phyloP scores from a whole-genome alignment of 768 basidiomycete species.

The Leccinellum luteum region DNA sequence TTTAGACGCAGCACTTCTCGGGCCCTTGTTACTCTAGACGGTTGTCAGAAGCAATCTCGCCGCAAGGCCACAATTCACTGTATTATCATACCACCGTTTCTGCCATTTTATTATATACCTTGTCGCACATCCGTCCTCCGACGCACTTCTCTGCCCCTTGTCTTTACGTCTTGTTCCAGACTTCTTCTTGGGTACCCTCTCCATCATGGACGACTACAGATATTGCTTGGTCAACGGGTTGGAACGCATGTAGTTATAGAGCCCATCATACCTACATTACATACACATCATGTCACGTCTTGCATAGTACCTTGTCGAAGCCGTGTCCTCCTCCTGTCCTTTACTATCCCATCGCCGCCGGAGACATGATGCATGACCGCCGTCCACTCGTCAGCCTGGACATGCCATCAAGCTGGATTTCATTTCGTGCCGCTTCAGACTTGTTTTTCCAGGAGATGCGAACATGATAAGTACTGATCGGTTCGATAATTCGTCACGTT shows the following conservation, averaged over 20 bases:
- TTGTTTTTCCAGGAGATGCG: constrained; percentile 11
- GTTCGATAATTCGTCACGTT: constrained; percentile 3
- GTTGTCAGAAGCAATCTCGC: constrained; percentile 9
- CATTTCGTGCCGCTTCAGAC: constrained; percentile 9
- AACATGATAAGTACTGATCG: constrained; percentile 11
- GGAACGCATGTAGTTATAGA: constrained; percentile 35
- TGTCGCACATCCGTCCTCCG: neutral
- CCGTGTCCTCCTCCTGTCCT: neutral
- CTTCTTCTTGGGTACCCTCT: constrained; percentile 31
- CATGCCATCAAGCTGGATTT: constrained; percentile 1
- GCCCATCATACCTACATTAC: constrained; percentile 27
- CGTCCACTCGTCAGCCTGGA: neutral
- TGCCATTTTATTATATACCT: constrained; percentile 13
- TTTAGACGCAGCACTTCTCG: constrained; percentile 26
- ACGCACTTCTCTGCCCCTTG: neutral
- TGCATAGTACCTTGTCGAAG: constrained; percentile 14
- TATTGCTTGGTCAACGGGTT: constrained; percentile 24
- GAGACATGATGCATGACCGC: constrained; percentile 3
- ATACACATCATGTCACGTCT: constrained; percentile 19
- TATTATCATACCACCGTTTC: constrained; percentile 9
- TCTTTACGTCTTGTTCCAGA: constrained; percentile 30
- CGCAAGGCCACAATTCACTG: constrained; percentile 10
- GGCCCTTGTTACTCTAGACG: neutral
- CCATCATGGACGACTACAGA: constrained; percentile 25
- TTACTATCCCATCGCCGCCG: constrained; percentile 5